These are phyloP conservation scores for Penicillium ucsense DNA, from an alignment of 495 filamentous ascomycete species.

Conservation along the genomic window DNA sequence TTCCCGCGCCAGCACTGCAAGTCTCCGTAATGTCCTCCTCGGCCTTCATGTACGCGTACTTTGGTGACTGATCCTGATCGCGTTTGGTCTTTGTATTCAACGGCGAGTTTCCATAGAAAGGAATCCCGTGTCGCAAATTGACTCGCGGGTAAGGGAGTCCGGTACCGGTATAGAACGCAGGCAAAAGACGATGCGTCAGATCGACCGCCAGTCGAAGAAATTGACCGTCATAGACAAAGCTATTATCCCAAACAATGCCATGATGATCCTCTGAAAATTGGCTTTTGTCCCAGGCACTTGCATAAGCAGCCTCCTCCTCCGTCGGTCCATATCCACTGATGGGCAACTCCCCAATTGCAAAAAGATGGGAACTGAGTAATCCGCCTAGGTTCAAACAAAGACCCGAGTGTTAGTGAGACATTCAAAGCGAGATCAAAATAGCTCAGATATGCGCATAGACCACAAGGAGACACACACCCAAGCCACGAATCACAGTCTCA, in stretches of 20 bases:
- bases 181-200: constrained; percentile 71
- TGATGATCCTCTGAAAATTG: constrained; percentile 22
- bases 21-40: constrained; percentile 80
- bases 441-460: too few relatives aligned
- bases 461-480: constrained; percentile 37
- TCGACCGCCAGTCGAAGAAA: constrained; percentile 77
- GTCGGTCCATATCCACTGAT: constrained; percentile 64
- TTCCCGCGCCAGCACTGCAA: constrained; percentile 91
- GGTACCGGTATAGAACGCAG: constrained; percentile 81
- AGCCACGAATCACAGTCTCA: constrained; percentile 88
- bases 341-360: constrained; percentile 79
- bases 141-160: constrained; percentile 92
- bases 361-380: constrained; percentile 84
- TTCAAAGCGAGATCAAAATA: too few relatives aligned
- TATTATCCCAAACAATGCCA: constrained; percentile 62
- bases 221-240: constrained; percentile 82
- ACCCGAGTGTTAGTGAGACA: constrained; percentile 1
- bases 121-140: constrained; percentile 84
- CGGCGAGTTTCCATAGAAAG: constrained; percentile 77
- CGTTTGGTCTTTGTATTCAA: constrained; percentile 34
- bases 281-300: constrained; percentile 31
- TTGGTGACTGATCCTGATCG: constrained; percentile 3
- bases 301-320: constrained; percentile 22
- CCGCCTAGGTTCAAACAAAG: constrained; percentile 40
- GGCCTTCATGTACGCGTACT: constrained; percentile 4